Base-by-base conservation (phyloP, 192 early-diverging fungal species). In the Glomus cerebriforme region DNA sequence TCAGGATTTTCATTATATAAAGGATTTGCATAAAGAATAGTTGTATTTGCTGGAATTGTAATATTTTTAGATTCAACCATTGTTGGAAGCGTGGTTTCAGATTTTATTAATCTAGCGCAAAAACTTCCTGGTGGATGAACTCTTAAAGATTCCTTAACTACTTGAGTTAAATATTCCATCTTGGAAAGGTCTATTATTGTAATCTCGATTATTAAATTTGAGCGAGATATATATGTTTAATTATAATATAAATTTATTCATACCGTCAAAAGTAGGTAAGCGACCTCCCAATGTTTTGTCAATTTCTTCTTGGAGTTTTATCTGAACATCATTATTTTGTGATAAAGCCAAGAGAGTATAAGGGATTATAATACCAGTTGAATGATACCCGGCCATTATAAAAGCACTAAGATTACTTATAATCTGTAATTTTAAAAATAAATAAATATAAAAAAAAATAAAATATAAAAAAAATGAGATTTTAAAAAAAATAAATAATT, bases 251-350 rank as follows among this genome's bases (percentile, higher is more conserved):
- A 9, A n/a, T n/a, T n/a, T n/a, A n/a, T n/a, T n/a, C 27, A 10
- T 68, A 68, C 66, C 66, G 7, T 47, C 72, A 26, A 59, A 10
- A 29, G 45, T 58, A 54, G 72, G 72, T n/a, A 73, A 59, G 12
- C 72, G 47, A 58, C 45, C 47, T 49, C 32, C 27, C 26, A 73
- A 59, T 13, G n/a, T 17, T 19, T 47, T 26, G 15, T 73, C 72
- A 34, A 73, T 73, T 73, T 73, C 72, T 37, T 73, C 29, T n/a
- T 73, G 72, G 6, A 73, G 72, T 31, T 32, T 47, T 9, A 10
- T 13, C 59, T 73, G 43, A 32, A 73, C n/a, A 8, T 73, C 45
- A 49, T n/a, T 49, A 47, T 32, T 58, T 54, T 73, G 72, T 0
- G 72, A 17, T 59, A 73, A 35, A 22, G 29, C 13, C 3, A 73